Conservation (phyloP, 805 yeast species). For the Isabelozyma rhagii region DNA sequence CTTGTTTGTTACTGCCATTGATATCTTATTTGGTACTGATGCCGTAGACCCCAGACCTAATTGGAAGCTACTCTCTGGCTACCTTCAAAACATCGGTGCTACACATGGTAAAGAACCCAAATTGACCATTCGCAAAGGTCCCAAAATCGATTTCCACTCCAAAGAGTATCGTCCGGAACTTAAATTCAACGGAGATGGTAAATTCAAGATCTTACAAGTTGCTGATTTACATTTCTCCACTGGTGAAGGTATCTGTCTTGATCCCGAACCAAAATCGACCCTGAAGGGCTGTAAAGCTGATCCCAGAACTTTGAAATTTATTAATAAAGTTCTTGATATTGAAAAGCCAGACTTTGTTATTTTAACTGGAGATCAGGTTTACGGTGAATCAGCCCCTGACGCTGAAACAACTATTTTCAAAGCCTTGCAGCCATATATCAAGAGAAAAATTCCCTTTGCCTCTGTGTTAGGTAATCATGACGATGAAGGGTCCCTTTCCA, state of each 20-base stretch:
- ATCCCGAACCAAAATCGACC: constrained; percentile 56
- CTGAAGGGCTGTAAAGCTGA: constrained; percentile 72
- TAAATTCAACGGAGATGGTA: constrained; percentile 39
- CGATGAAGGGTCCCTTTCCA: constrained; percentile 70
- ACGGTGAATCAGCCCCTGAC: constrained; percentile 78
- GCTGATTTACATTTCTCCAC: constrained; percentile 93
- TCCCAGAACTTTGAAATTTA: constrained; percentile 58
- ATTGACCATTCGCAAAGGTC: constrained; percentile 35
- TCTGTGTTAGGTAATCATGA: constrained; percentile 92
- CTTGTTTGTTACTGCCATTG: constrained; percentile 53
- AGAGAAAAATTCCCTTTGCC: constrained; percentile 75
- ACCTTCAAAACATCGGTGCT: constrained; percentile 17
- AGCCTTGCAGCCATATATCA: constrained; percentile 66
- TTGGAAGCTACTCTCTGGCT: constrained; percentile 48
- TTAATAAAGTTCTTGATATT: constrained; percentile 59
- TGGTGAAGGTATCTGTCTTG: constrained; percentile 75
- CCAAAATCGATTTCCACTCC: constrained; percentile 23
- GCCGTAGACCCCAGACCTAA: constrained; percentile 74
- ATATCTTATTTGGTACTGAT: constrained; percentile 68
- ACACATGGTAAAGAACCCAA: constrained; percentile 20
- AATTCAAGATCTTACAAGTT: constrained; percentile 78
- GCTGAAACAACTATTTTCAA: constrained; percentile 80
- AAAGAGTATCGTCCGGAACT: constrained; percentile 27
- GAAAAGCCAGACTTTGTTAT: constrained; percentile 87
- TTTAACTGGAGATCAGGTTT: constrained; percentile 87